A percentile compares a stretch with the other conserved stretches of the same genome.
phyloP scores from a whole-genome alignment of 1,284 basidiomycete species.

The Trametes hirsuta region DNA sequence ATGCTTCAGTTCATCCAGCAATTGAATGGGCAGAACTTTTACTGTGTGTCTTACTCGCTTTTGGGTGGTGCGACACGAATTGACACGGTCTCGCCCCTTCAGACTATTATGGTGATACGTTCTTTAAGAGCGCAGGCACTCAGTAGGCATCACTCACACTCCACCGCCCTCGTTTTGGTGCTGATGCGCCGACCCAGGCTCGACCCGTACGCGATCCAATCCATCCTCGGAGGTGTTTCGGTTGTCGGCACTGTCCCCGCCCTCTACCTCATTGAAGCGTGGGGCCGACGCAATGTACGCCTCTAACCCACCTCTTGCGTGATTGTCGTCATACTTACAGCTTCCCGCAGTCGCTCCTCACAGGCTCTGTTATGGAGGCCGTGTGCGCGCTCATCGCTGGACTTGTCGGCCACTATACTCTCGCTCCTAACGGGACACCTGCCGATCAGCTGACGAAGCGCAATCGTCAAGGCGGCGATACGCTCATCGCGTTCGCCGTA shows the following conservation, averaged over 20 bases:
- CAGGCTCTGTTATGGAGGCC: conserved; percentile 67
- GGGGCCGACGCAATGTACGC: conserved; percentile 62
- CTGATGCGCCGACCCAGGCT: conserved; percentile 41
- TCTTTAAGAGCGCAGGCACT: conserved; percentile 79
- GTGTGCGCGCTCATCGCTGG: conserved; percentile 69
- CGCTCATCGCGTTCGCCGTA: conserved; percentile 76
- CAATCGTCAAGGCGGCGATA: conserved; percentile 64
- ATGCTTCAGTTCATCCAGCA: conserved; percentile 86
- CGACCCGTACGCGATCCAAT: conserved; percentile 73
- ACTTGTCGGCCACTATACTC: conserved; percentile 69
- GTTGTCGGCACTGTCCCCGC: conserved; percentile 69
- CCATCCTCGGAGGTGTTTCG: conserved; percentile 71
- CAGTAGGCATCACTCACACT: conserved; percentile 38
- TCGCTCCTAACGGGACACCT: conserved; percentile 57
- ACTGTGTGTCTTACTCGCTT: conserved; percentile 47
- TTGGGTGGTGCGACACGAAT: neutral
- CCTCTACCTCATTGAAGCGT: conserved; percentile 65
- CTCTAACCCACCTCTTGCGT: neutral
- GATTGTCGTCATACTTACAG: neutral
- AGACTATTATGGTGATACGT: conserved; percentile 84
- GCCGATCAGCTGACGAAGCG: conserved; percentile 49
- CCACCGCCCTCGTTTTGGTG: neutral
- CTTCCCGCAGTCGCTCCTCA: conserved; percentile 57
- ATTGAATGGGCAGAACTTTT: conserved; percentile 77
- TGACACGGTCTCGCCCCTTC: neutral